Evolutionary conservation across 441 rosid genomes (phyloP).

Genomic region (Dalechampia spathulata): DNA sequence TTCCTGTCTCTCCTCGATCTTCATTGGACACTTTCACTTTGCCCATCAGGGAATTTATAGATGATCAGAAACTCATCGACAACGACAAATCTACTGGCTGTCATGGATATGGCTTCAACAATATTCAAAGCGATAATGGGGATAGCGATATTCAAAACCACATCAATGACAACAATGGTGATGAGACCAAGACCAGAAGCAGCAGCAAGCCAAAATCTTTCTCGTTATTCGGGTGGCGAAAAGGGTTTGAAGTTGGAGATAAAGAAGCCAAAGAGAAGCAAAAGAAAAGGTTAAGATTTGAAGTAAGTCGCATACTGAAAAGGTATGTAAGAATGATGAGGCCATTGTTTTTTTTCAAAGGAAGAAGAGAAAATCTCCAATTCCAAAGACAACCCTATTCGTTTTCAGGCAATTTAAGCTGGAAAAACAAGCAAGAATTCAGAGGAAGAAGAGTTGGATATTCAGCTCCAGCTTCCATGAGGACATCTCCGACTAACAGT

Average conservation of each 20-base stretch:
- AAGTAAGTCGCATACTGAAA: constrained; percentile 46
- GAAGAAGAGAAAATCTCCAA: constrained; percentile 40
- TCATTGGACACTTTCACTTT: constrained; percentile 60
- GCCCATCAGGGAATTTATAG: constrained; percentile 38
- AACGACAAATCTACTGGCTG: background rate
- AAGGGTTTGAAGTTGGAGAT: constrained; percentile 32
- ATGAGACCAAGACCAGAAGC: constrained; percentile 10
- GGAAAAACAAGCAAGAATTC: constrained; percentile 38
- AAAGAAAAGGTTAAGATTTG: constrained; percentile 50
- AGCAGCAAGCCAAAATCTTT: constrained; percentile 46
- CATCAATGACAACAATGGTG: constrained; percentile 2
- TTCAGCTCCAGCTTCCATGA: constrained; percentile 89
- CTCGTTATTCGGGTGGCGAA: constrained; percentile 65
- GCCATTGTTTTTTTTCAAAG: constrained; percentile 45
- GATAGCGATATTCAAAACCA: constrained; percentile 1
- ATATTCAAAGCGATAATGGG: background rate
- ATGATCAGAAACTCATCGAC: constrained; percentile 23
- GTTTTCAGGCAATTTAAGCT: constrained; percentile 38
- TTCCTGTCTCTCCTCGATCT: constrained; percentile 69
- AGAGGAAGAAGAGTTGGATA: constrained; percentile 44
- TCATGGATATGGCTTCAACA: background rate
- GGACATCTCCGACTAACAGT: constrained; percentile 82
- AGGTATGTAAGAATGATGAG: constrained; percentile 61
- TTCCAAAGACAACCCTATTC: constrained; percentile 40
- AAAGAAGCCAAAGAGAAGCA: constrained; percentile 38